phyloP scores from a whole-genome alignment of 1,284 basidiomycete species.

The Heliocybe sulcata region DNA sequence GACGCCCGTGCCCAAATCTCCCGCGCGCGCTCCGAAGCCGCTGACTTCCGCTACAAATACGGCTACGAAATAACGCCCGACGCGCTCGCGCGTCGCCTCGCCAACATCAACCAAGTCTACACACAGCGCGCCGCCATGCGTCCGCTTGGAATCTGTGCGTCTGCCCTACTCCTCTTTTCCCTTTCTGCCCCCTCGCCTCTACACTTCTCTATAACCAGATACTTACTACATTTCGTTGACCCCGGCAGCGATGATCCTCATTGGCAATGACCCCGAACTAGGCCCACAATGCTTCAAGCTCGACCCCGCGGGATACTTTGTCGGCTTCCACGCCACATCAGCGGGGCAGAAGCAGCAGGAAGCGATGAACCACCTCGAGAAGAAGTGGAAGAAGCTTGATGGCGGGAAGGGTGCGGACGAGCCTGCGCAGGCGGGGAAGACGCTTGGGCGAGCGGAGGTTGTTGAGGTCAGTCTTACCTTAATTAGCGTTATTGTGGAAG shows the following conservation, averaged over 20 bases:
- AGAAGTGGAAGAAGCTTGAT: slow-evolving; percentile 96
- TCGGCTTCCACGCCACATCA: slow-evolving; percentile 96
- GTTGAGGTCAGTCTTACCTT: slow-evolving; percentile 65
- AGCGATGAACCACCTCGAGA: slow-evolving; percentile 97
- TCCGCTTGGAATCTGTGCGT: slow-evolving; percentile 89
- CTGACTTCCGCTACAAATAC: slow-evolving; percentile 94
- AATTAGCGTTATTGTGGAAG: not conserved
- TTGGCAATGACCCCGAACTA: slow-evolving; percentile 86
- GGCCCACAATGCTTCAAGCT: slow-evolving; percentile 97
- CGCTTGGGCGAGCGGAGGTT: slow-evolving; percentile 58
- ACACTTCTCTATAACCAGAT: no score
- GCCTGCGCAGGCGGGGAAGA: slow-evolving; percentile 60
- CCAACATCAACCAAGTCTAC: slow-evolving; percentile 99
- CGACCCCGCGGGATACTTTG: slow-evolving; percentile 97
- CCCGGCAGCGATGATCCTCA: slow-evolving; percentile 85
- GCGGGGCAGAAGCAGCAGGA: slow-evolving; percentile 98
- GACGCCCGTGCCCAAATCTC: slow-evolving; percentile 90
- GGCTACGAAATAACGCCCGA: slow-evolving; percentile 98
- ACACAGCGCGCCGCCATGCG: slow-evolving; percentile 98
- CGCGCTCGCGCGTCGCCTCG: slow-evolving; percentile 87
- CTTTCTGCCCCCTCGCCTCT: no score
- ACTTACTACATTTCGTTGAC: not conserved
- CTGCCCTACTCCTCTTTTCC: not conserved
- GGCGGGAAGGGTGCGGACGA: slow-evolving; percentile 70
- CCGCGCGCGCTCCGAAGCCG: slow-evolving; percentile 87